Evolutionary conservation across 495 filamentous ascomycete genomes (phyloP), one percentile per base, ranked within the genome.

Genomic region (Hypoxylon crocopeplum): DNA sequence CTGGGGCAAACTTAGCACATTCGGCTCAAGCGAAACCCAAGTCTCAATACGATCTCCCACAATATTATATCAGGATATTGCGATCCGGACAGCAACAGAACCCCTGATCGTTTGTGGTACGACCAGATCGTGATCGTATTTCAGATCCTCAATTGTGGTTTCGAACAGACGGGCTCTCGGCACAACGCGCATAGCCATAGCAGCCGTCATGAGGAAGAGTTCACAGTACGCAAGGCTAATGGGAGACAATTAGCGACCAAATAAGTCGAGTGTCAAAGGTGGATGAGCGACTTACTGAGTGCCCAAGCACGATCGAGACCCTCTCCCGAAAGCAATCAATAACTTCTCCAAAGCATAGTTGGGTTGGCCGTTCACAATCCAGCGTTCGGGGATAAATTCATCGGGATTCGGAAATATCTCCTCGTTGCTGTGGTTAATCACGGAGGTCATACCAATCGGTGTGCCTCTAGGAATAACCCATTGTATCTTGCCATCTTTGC

Each of bases 311-410:
- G 66, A 62, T 33, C 83, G 56, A 1, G 67, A 71, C 1, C 83
- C 80, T 59, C 75, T 78, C 15, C 69, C 74, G 48, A 85, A 84
- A 0, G 77, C 53, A 2, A 81, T 67, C 44, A 84, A 41, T 39
- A 81, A 79, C 38, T 71, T 75, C 13, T 79, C 74, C 24, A 82
- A 66, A 11, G 64, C 55, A 21, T 72, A 50, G n/a, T 67, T 68
- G 16, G 51, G 56, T 13, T 76, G 66, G 3, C 64, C 68, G 16
- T 68, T n/a, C 10, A 69, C 65, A 17, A 82, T 62, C 79, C 80
- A 86, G 17, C 83, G 74, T 15, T 80, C 74, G 0, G 84, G 83
- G 11, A 70, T 50, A 57, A 82, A 85, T 12, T 57, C 58, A 3
- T 75, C 53, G 0, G 82, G 76, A 7, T 81, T 56, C 0, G 80